phyloP scores from a whole-genome alignment of 352 stramenopile species.

The Phytophthora hybrid region DNA sequence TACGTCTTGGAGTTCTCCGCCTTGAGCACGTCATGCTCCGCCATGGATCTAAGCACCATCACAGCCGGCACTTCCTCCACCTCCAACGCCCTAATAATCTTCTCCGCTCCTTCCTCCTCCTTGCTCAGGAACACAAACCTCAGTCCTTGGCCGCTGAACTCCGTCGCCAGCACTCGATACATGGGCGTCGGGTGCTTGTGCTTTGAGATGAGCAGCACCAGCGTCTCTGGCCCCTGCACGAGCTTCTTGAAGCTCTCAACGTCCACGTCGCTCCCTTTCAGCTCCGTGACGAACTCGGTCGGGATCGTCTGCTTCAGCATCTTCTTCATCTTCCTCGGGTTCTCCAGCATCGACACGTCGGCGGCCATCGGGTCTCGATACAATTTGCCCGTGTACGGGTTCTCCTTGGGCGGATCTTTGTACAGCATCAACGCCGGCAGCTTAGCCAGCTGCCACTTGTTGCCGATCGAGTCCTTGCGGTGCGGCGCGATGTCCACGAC shows the following conservation, averaged over 20 bases:
- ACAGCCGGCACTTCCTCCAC: slow-evolving; percentile 57
- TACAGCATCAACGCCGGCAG: slow-evolving; percentile 69
- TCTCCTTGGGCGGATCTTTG: slow-evolving; percentile 67
- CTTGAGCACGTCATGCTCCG: slow-evolving; percentile 38
- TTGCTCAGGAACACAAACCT: slow-evolving; percentile 64
- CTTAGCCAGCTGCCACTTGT: slow-evolving; percentile 62
- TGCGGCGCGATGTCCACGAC: slow-evolving; percentile 49
- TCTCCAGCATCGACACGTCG: slow-evolving; percentile 47
- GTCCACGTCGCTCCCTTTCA: slow-evolving; percentile 23
- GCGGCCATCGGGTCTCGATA: slow-evolving; percentile 60
- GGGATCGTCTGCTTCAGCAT: slow-evolving; percentile 70
- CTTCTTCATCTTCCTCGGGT: slow-evolving; percentile 66
- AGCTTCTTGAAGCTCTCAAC: slow-evolving; percentile 38
- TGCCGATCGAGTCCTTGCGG: slow-evolving; percentile 43
- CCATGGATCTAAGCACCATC: slow-evolving; percentile 53
- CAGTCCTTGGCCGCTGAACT: slow-evolving; percentile 59
- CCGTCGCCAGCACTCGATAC: slow-evolving; percentile 67
- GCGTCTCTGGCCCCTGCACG: slow-evolving; percentile 31
- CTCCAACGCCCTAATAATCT: slow-evolving; percentile 43
- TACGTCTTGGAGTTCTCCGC: slow-evolving; percentile 65
- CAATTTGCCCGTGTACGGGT: slow-evolving; percentile 75
- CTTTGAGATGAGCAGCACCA: slow-evolving; percentile 73
- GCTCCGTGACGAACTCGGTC: slow-evolving; percentile 56
- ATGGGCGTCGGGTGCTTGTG: slow-evolving; percentile 65
- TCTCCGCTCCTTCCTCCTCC: slow-evolving; percentile 39